Conservation (phyloP, 169 alveolate species). For the Plasmodium inui region DNA sequence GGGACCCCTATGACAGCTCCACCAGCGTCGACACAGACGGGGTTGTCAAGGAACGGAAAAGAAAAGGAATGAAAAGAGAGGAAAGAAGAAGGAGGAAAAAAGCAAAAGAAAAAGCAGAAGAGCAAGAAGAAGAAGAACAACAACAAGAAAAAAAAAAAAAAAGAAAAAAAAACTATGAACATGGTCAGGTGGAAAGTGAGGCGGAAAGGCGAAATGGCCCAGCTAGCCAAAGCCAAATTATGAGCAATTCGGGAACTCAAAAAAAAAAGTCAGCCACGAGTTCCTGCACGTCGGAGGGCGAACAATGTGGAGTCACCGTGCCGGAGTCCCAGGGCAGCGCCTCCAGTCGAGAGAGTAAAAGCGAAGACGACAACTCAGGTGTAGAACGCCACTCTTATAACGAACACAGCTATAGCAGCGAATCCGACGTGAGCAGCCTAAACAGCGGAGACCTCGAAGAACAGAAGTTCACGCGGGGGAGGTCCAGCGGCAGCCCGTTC, state of each 20-base stretch:
- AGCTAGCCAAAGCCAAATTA: constrained; percentile 10
- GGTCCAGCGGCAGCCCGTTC: background rate
- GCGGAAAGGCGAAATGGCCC: background rate
- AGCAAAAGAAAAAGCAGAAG: background rate
- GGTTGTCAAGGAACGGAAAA: background rate
- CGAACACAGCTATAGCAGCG: constrained; percentile 2
- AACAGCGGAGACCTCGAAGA: constrained; percentile 20
- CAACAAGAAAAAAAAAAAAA: background rate
- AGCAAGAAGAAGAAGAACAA: background rate
- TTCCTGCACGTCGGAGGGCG: background rate
- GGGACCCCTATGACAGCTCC: background rate
- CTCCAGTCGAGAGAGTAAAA: background rate
- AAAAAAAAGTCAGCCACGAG: background rate
- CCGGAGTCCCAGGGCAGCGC: background rate
- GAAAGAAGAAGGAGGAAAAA: background rate
- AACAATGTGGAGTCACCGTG: background rate
- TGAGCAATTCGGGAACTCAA: background rate
- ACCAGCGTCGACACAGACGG: background rate
- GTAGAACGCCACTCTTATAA: background rate
- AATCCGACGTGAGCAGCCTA: constrained; percentile 29
- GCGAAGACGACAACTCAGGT: background rate
- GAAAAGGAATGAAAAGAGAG: background rate
- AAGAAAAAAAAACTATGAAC: constrained; percentile 1
- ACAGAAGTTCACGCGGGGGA: background rate
- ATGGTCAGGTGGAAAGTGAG: background rate